Base-by-base conservation (phyloP, 2,329 filamentous ascomycete genomes). In the Trichoderma oligosporum region DNA sequence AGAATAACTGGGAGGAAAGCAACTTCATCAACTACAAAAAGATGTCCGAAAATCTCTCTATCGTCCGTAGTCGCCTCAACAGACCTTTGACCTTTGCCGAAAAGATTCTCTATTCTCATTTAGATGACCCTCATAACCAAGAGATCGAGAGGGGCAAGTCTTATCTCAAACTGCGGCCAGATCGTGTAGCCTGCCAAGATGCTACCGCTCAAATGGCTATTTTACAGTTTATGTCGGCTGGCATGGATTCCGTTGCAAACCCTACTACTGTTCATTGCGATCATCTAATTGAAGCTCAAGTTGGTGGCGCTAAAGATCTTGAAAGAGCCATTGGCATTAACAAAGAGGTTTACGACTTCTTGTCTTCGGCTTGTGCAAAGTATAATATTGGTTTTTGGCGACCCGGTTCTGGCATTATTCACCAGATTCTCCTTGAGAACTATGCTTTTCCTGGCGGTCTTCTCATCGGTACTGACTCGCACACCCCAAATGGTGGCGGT, bases 351-450 rank as follows among this genome's bases (percentile, higher is more conserved):
- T 99, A 97, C 79, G 89, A 97, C 78, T 99, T 99, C 83, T 80
- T 99, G 72, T 84, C 91, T 61, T 86, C 87, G 62, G 89, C 93
- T 64, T 97, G 93, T 75, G 92, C 92, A 71, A 99, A 97, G 82
- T 99, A 97, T 83, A 93, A 97, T 83, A 97, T 97, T 75, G 94
- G 94, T 81, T 97, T 97, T 87, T 99, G 94, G 94, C 91, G 85
- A 76, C 94, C 94, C 64, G 94, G 94, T 68, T 97, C 93, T 73
- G 94, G 94, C 83, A 99, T 97, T 74, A 99, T 99, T 68, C 94
- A 99, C 81, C 94, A 97, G 82, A 97, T 97, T 71, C 78, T 97
- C 63, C 85, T 97, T 59, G 94, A 99, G 81, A 97, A 97, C 83
- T 97, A 97, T 76, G 92, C 92, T 74, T 97, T 97, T 87, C 94